Evolutionary conservation across 805 yeast species (phyloP), one percentile per base, ranked within the genome.

Genomic region (Wickerhamomyces mucosus): DNA sequence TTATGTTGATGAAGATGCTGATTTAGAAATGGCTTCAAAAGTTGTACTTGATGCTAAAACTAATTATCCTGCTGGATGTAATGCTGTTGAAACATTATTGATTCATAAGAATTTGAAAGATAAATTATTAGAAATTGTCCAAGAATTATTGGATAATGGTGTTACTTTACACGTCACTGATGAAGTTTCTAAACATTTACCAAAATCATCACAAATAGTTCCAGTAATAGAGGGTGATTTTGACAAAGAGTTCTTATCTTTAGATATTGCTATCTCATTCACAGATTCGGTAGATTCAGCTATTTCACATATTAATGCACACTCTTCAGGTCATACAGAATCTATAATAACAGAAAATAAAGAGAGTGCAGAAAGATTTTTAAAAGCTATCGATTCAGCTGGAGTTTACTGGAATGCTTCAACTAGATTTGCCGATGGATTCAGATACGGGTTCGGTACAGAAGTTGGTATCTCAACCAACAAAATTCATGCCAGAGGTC

Each of bases 391-490:
- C 28, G 98, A 92, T 55, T 83, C 96, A 3, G 80, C 97, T 2
- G 96, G 96, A 35, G 95, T 92, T 10, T 92, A 85, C 63, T 89
- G 97, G 97, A 92, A 92, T 53, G 89, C 94, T 30, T 82, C 95
- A 15, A 85, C 97, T 7, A 68, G 99, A 51, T 92, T 92, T 61
- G 97, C 99, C 6, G 99, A 92, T 57, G 99, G 99, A 4, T 92
- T 84, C 68, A 72, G 98, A 54, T 92, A 89, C 51, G 99, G 99
- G 0, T 92, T 94, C 53, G 99, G 99, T 32, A 80, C 99, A 6
- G 99, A 92, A 57, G 98, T 92, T 13, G 99, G 99, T 21, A 89
- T 92, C 37, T 80, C 95, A 29, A 92, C 98, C 27, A 88, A 89
- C 53, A 92, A 92, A 56, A 85, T 92, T 40, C 99, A 92, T 54